phyloP scores from a whole-genome alignment of 805 yeast species.

The Kregervanrija delftensis region DNA sequence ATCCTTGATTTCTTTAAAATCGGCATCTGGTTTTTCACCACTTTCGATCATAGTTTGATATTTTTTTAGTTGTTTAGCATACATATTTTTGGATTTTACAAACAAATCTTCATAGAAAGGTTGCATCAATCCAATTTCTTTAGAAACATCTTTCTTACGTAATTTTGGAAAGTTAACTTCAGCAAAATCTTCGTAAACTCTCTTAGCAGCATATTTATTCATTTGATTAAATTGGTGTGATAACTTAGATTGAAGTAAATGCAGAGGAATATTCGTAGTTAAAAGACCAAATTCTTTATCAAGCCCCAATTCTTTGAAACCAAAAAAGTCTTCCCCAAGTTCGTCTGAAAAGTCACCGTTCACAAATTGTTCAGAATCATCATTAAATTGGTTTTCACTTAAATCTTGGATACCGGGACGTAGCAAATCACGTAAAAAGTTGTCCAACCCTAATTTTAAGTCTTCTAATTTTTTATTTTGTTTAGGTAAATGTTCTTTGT shows the following conservation, averaged over 20 bases:
- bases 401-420: slow-evolving; percentile 71
- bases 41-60: slow-evolving; percentile 21
- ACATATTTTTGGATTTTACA: slow-evolving; percentile 34
- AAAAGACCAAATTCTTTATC: slow-evolving; percentile 86
- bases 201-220: slow-evolving; percentile 37
- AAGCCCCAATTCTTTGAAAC: slow-evolving; percentile 87
- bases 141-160: slow-evolving; percentile 41
- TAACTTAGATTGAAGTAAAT: slow-evolving; percentile 71
- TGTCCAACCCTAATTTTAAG: slow-evolving; percentile 56
- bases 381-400: slow-evolving; percentile 73
- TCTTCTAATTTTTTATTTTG: slow-evolving; percentile 67
- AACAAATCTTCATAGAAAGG: slow-evolving; percentile 43
- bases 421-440: slow-evolving; percentile 69
- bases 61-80: slow-evolving; percentile 38
- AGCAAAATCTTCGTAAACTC: slow-evolving; percentile 60
- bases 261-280: slow-evolving; percentile 83
- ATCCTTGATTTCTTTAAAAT: slow-evolving; percentile 19
- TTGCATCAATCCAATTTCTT: slow-evolving; percentile 50
- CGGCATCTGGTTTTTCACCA: slow-evolving; percentile 12
- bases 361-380: slow-evolving; percentile 87
- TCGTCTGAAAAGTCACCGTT: slow-evolving; percentile 94
- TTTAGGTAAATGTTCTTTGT: slow-evolving; percentile 63
- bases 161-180: slow-evolving; percentile 48
- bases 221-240: slow-evolving; percentile 48
- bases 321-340: slow-evolving; percentile 96